phyloP scores from a whole-genome alignment of 177 flowering plant genomes.

The Tripterygium wilfordii region DNA sequence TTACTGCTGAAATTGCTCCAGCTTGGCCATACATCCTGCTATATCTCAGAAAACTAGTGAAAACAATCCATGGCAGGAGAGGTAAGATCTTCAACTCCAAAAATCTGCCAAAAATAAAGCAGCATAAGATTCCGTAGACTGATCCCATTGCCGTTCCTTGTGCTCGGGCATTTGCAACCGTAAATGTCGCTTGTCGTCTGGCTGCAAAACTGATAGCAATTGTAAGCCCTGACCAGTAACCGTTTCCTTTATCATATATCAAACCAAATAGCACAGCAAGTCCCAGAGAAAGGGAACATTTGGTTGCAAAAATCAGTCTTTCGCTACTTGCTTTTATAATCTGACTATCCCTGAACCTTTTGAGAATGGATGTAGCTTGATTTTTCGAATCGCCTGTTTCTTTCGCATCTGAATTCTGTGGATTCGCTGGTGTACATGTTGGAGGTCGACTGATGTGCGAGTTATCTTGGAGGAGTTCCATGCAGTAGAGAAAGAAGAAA shows the following conservation, averaged over 20 bases:
- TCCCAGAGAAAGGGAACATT: conserved; percentile 66
- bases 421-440: not conserved
- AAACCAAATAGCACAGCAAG: conserved; percentile 66
- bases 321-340: conserved; percentile 8
- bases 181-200: conserved; percentile 60
- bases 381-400: not conserved
- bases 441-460: not conserved
- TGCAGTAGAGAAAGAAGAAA: conserved; percentile 31
- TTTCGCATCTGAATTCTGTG: not conserved
- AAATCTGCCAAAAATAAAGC: conserved; percentile 42
- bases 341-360: conserved; percentile 8
- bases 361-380: not conserved
- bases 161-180: conserved; percentile 49
- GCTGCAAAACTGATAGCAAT: conserved; percentile 61
- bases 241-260: conserved; percentile 56
- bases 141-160: conserved; percentile 88
- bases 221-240: conserved; percentile 73
- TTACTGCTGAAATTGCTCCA: conserved; percentile 62
- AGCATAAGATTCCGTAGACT: conserved; percentile 60
- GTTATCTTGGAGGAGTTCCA: conserved; percentile 23
- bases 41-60: conserved; percentile 52
- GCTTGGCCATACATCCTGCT: conserved; percentile 79
- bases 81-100: conserved; percentile 37
- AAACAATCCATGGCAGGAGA: conserved; percentile 73
- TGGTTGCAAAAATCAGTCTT: conserved; percentile 55